phyloP scores from a whole-genome alignment of 805 yeast species.

The Saturnispora dispora region DNA sequence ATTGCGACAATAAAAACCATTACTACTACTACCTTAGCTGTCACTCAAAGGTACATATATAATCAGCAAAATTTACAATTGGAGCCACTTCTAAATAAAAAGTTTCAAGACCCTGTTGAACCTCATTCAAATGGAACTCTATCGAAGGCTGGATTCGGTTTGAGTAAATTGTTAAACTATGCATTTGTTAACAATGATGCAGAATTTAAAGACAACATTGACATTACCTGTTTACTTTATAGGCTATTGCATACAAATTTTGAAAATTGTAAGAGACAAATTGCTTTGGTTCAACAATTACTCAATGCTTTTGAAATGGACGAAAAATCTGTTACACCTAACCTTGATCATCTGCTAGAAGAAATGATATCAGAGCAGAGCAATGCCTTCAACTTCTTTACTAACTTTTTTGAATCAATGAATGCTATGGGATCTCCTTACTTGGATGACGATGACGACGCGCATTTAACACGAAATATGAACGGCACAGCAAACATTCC shows the following conservation, averaged over 20 bases:
- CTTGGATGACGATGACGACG: slow-evolving; percentile 3
- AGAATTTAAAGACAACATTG: not conserved
- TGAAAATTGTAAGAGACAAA: slow-evolving; percentile 26
- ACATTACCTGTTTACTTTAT: not conserved
- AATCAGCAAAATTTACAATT: slow-evolving; percentile 16
- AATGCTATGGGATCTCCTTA: not conserved
- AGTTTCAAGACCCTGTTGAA: slow-evolving; percentile 3
- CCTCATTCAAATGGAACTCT: not conserved
- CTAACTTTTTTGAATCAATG: not conserved
- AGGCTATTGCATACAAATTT: slow-evolving; percentile 18
- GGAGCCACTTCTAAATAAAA: slow-evolving; percentile 15
- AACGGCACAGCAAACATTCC: slow-evolving; percentile 24
- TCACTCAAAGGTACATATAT: slow-evolving; percentile 14
- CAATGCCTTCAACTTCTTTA: slow-evolving; percentile 15
- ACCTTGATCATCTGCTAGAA: slow-evolving; percentile 19
- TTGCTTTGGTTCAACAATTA: slow-evolving; percentile 24
- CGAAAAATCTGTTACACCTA: slow-evolving; percentile 8
- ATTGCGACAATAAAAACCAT: slow-evolving; percentile 19
- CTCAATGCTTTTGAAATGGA: slow-evolving; percentile 22
- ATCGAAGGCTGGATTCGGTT: slow-evolving; percentile 3
- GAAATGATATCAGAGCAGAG: slow-evolving; percentile 10
- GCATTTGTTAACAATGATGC: not conserved
- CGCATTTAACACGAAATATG: not conserved
- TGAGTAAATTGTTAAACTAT: slow-evolving; percentile 2
- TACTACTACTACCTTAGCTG: slow-evolving; percentile 15